A percentile compares a stretch with the other conserved stretches of the same genome.
Conservation (phyloP, 768 basidiomycete species). For the Gyrodon lividus region DNA sequence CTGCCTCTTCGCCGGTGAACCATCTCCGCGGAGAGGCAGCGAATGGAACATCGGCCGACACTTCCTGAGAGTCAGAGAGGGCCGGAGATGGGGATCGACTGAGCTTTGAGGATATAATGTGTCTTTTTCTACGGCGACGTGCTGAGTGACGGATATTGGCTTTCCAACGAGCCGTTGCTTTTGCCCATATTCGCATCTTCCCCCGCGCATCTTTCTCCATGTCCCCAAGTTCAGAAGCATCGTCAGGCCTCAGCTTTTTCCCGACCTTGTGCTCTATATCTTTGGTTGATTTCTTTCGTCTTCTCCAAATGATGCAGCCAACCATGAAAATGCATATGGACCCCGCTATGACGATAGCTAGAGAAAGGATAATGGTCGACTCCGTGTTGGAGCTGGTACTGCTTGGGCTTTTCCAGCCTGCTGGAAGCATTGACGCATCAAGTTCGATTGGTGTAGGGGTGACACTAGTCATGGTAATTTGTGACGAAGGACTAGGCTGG, state of each 20-base stretch:
- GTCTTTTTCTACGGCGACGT: conserved; percentile 48
- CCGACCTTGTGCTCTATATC: conserved; percentile 55
- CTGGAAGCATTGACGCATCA: conserved; percentile 42
- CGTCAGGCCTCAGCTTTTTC: conserved; percentile 24
- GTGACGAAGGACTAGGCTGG: conserved; percentile 4
- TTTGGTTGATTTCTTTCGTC: conserved; percentile 33
- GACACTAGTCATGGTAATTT: conserved; percentile 13
- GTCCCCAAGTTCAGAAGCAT: conserved; percentile 28
- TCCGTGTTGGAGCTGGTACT: conserved; percentile 26
- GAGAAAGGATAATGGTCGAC: conserved; percentile 49
- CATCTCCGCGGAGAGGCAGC: conserved; percentile 31
- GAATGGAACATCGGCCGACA: not conserved
- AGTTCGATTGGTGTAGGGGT: conserved; percentile 18
- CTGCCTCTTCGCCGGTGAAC: conserved; percentile 12
- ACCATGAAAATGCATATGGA: conserved; percentile 62
- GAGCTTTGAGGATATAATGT: not conserved
- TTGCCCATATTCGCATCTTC: conserved; percentile 62
- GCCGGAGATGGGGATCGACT: conserved; percentile 22
- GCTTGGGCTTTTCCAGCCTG: conserved; percentile 45
- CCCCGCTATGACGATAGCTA: conserved; percentile 63
- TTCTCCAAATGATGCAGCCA: conserved; percentile 59
- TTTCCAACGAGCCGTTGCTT: conserved; percentile 68
- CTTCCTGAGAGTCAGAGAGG: conserved; percentile 10
- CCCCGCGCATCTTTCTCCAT: conserved; percentile 46
- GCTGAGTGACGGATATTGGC: conserved; percentile 60